These are phyloP conservation scores for Dioscorea alata DNA, from an alignment of 106 monocot genomes.

Conservation along the genomic window DNA sequence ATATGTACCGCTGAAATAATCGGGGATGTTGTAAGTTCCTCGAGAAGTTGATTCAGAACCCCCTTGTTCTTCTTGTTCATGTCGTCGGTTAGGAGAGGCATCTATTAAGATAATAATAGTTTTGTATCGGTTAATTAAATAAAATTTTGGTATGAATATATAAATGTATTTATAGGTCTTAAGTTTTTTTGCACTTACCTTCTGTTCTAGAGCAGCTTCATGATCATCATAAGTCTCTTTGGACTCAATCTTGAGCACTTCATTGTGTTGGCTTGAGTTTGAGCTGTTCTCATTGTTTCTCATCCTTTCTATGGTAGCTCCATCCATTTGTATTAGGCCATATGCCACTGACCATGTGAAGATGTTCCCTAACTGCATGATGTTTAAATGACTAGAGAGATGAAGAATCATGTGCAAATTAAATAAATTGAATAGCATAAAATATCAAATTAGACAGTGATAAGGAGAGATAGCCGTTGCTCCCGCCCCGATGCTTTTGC, in stretches of 20 bases:
- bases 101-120: not conserved
- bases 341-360: constrained; percentile 74
- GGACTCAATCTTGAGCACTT: not conserved
- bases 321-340: constrained; percentile 46
- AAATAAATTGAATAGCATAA: no score
- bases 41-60: constrained; percentile 15
- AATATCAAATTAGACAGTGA: no score
- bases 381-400: not conserved
- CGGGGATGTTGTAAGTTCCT: constrained; percentile 47
- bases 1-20: constrained; percentile 44
- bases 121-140: not conserved
- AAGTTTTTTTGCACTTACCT: not conserved
- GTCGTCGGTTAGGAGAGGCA: constrained; percentile 5
- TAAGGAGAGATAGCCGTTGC: no score
- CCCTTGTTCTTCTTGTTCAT: constrained; percentile 3
- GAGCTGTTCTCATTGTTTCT: not conserved
- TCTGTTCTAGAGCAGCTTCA: not conserved
- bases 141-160: not conserved
- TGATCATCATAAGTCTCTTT: not conserved
- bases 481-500: no score
- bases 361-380: constrained; percentile 65
- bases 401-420: no score
- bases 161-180: no score
- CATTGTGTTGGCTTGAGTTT: not conserved
- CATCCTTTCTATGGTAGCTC: constrained; percentile 8